Conservation (phyloP, 2,329 filamentous ascomycete genomes). For the Nigrospora oryzae region DNA sequence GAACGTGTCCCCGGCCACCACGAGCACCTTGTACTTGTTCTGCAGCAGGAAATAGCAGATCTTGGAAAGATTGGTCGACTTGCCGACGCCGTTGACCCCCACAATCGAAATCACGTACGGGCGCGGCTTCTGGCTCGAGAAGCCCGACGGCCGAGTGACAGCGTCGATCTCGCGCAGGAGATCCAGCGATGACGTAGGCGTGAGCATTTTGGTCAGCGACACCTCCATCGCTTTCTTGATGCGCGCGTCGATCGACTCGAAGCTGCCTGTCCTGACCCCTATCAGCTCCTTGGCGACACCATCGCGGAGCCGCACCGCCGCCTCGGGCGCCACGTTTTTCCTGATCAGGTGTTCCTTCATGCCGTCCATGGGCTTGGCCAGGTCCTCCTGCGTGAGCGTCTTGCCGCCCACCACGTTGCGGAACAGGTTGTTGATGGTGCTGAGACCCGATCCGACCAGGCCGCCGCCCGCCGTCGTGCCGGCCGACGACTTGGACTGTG, state of each 20-base stretch:
- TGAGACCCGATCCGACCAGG: constrained; percentile 71
- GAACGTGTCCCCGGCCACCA: constrained; percentile 94
- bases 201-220: constrained; percentile 89
- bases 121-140: constrained; percentile 55
- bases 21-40: constrained; percentile 91
- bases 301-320: constrained; percentile 81
- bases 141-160: constrained; percentile 57
- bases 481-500: constrained; percentile 52
- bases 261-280: constrained; percentile 84
- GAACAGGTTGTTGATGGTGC: constrained; percentile 80
- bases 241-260: constrained; percentile 79
- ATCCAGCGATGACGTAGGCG: constrained; percentile 88
- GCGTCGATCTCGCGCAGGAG: constrained; percentile 87
- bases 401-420: constrained; percentile 94
- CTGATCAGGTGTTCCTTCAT: constrained; percentile 93
- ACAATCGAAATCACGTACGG: constrained; percentile 98
- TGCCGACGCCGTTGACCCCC: constrained; percentile 95
- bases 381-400: constrained; percentile 77
- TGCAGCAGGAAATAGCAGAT: constrained; percentile 97
- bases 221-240: constrained; percentile 85
- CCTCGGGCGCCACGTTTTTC: constrained; percentile 95
- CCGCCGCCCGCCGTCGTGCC: constrained; percentile 45
- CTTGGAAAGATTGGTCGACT: constrained; percentile 95
- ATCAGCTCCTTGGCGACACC: constrained; percentile 85
- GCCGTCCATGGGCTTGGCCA: constrained; percentile 85